phyloP scores from a whole-genome alignment of 768 basidiomycete species.

The Tremella fuciformis region DNA sequence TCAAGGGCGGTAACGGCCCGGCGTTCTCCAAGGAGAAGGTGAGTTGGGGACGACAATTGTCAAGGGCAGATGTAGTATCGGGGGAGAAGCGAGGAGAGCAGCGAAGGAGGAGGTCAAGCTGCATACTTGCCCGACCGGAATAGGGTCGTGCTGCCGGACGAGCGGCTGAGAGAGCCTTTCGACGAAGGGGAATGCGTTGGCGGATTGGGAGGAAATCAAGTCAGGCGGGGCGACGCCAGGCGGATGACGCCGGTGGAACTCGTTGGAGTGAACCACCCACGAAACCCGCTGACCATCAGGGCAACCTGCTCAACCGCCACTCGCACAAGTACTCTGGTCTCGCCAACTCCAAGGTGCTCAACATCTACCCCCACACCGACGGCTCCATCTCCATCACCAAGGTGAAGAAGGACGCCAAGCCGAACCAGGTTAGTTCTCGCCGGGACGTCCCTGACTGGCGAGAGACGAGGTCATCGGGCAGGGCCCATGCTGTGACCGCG shows the following conservation, averaged over 20 bases:
- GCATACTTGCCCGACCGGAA: neutral
- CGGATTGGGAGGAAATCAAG: no score
- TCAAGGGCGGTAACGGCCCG: conserved; percentile 72
- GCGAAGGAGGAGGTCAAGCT: neutral
- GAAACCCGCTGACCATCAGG: conserved; percentile 53
- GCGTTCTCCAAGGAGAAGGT: conserved; percentile 79
- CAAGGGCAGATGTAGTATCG: neutral
- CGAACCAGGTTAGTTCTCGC: conserved; percentile 46
- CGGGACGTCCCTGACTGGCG: no score
- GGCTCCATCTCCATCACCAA: conserved; percentile 46
- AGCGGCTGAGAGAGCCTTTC: no score
- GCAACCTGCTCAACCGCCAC: conserved; percentile 73
- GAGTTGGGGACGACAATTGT: conserved; percentile 16
- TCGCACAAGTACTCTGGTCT: conserved; percentile 91
- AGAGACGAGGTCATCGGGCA: no score
- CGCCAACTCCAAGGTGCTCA: conserved; percentile 67
- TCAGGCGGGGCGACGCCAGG: no score
- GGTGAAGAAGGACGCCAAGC: conserved; percentile 47
- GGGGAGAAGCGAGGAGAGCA: neutral
- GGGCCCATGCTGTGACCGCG: no score
- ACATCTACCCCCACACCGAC: conserved; percentile 38
- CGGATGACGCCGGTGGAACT: no score
- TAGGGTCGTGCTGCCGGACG: no score
- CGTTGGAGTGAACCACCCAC: no score
- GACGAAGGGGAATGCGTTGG: no score